These are phyloP conservation scores for Lineolata rhizophorae DNA, from an alignment of 495 filamentous ascomycete species.

Conservation along the genomic window DNA sequence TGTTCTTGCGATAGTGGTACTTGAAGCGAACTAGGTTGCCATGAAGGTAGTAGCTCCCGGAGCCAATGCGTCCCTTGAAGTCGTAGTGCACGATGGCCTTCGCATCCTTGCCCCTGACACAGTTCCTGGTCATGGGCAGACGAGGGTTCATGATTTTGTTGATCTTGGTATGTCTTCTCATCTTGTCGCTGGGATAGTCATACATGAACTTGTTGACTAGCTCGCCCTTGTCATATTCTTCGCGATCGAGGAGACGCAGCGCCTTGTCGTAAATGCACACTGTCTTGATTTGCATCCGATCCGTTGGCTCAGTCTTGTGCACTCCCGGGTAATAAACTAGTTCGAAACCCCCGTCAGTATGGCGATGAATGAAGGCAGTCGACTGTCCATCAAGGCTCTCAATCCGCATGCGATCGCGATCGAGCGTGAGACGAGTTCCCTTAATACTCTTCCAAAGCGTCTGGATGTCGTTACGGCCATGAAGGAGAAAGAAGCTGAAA, in stretches of 20 bases:
- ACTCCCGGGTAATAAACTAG: constrained; percentile 9
- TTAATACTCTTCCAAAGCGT: constrained; percentile 8
- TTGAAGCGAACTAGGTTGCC: constrained; percentile 33
- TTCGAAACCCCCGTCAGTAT: constrained; percentile 6
- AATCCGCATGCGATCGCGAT: constrained; percentile 9
- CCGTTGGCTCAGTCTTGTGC: constrained; percentile 8
- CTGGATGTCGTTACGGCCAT: constrained; percentile 9
- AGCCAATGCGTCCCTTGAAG: constrained; percentile 28
- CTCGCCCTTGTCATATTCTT: constrained; percentile 26
- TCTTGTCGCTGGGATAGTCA: constrained; percentile 16
- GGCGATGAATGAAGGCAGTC: constrained; percentile 11
- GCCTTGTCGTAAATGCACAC: constrained; percentile 28
- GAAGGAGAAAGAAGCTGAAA: constrained; percentile 25
- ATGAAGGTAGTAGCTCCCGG: constrained; percentile 32
- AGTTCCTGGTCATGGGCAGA: constrained; percentile 26
- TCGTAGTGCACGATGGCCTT: constrained; percentile 31
- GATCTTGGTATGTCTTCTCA: constrained; percentile 6
- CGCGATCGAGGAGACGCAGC: constrained; percentile 24
- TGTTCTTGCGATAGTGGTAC: constrained; percentile 34
- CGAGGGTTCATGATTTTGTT: constrained; percentile 10
- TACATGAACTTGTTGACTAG: constrained; percentile 29
- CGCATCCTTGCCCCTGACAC: constrained; percentile 24
- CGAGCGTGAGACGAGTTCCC: constrained; percentile 9
- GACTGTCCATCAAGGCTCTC: constrained; percentile 8
- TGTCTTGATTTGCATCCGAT: constrained; percentile 21